Conservation (phyloP, 2,329 filamentous ascomycete species). For the Aspergillus pseudotamarii region DNA sequence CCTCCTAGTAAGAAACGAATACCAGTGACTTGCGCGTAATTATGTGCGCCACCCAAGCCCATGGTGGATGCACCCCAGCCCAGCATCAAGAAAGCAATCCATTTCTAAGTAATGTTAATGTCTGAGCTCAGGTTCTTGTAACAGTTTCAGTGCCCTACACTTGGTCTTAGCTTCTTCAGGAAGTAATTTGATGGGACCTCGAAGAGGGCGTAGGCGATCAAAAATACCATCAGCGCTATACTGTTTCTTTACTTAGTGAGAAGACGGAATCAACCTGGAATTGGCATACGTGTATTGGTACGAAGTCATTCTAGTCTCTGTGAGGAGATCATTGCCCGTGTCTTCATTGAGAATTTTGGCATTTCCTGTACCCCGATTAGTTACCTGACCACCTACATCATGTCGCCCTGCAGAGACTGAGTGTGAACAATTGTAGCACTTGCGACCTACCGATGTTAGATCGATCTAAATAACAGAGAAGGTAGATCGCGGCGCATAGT, state of each 20-base stretch:
- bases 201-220: conserved; percentile 53
- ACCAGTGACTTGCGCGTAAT: conserved; percentile 47
- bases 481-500: conserved; percentile 65
- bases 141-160: conserved; percentile 30
- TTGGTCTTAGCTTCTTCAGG: conserved; percentile 51
- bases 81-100: conserved; percentile 55
- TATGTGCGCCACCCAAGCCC: conserved; percentile 49
- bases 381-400: background rate
- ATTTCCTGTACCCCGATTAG: conserved; percentile 45
- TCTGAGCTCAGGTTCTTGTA: background rate
- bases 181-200: conserved; percentile 56
- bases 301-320: conserved; percentile 63
- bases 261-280: background rate
- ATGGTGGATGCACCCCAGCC: conserved; percentile 54
- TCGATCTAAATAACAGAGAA: conserved; percentile 69
- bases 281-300: conserved; percentile 58
- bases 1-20: conserved; percentile 52
- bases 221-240: conserved; percentile 52
- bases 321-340: conserved; percentile 63
- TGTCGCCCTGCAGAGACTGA: background rate
- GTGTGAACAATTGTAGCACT: background rate
- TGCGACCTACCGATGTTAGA: conserved; percentile 62
- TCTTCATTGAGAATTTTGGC: conserved; percentile 67
- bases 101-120: conserved; percentile 32
- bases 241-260: conserved; percentile 22